Base-by-base conservation (phyloP, 148 eudicot genomes). In the Beta vulgaris region DNA sequence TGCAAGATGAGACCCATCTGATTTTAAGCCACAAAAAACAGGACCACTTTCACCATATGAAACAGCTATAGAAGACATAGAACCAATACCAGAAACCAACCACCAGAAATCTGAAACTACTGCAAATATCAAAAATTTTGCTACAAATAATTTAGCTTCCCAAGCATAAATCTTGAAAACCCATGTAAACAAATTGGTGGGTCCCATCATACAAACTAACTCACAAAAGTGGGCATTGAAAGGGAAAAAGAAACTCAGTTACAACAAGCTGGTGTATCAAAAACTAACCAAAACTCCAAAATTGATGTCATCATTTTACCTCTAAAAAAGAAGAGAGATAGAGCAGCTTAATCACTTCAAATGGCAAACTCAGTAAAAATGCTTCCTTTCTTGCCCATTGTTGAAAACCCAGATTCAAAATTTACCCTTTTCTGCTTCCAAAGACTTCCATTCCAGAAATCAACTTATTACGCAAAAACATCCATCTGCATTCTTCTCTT, bases 21-120 rank as follows among this genome's bases (percentile, higher is more conserved):
- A 80, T 77, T 87, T 94, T 14, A 92, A 84, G 55, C 96, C 92
- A 84, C 98, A 94, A 82, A 92, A 94, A 39, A 80, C 96, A 43
- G 91, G 83, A 7, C 98, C 98, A 71, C 82, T 80, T 36, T 84
- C 92, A 26, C 98, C 97, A 79, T 94, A 94, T 15, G 98, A 91
- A 55, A 94, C 86, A 59, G 96, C 96, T 68, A 91, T 82, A 18
- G 93, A 81, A 42, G 97, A 87, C 93, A 91, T 91, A 5, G 98
- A 93, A 32, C 96, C 98, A 63, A 89, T 80, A 69, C 93, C 90
- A 40, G 78, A 78, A 43, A 77, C 89, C 61, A 73, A 63, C 67
- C 76, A 59, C 63, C 81, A 76, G 28, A 80, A 80, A 71, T 80
- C 82, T 36, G 76, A 82, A 69, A 83, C 68, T 75, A 90, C 60